Base-by-base conservation (phyloP, 208 protist species). In the Leishmania turanica region DNA sequence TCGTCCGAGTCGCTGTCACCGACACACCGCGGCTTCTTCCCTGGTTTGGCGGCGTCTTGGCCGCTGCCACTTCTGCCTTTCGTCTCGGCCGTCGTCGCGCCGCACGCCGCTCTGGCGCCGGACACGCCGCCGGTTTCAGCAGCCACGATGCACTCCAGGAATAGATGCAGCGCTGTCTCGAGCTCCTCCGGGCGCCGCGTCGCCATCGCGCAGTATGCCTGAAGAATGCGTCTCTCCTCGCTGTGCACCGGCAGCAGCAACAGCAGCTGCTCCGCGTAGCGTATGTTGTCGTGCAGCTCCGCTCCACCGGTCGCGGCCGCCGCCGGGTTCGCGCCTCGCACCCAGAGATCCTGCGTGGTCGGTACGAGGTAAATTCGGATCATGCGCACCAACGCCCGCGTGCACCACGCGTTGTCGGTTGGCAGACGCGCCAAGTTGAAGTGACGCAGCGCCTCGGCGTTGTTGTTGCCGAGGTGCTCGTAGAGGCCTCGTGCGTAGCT, bases 361-460 rank as follows among this genome's bases (percentile, higher is more conserved):
- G 94, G 93, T 66, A 96, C 95, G 34, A 99, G 89, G 87, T 99
- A 99, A 65, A 99, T 96, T 65, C 98, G 90, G 77, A 99, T 97
- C 98, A 99, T 99, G 21, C 94, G 75, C 37, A 84, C 88, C 42
- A 98, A 78, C 17, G 96, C 96, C 1, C 84, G 79, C 76, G 89
- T 88, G 60, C 94, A 92, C 93, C 94, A 99, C 66, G 86, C 86
- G 77, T 93, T 93, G 79, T 91, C 89, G 15, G 89, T 86, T 9
- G 93, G 92, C 56, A 93, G 76, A 4, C 98, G 87, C 0, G 95
- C 96, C 27, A 83, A 66, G 85, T 99, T 99, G 84, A 99, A 98
- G 69, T 89, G 71, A 2, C 85, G 78, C 11, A 99, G 94, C 17
- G 98, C 98, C 72, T 98, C 96, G 47, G 85, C 80, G 64, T 94